A percentile compares a stretch with the other conserved stretches of the same genome.
Evolutionary conservation across 306 rosid genomes (phyloP).

Genomic region (Rosa multiflora): DNA sequence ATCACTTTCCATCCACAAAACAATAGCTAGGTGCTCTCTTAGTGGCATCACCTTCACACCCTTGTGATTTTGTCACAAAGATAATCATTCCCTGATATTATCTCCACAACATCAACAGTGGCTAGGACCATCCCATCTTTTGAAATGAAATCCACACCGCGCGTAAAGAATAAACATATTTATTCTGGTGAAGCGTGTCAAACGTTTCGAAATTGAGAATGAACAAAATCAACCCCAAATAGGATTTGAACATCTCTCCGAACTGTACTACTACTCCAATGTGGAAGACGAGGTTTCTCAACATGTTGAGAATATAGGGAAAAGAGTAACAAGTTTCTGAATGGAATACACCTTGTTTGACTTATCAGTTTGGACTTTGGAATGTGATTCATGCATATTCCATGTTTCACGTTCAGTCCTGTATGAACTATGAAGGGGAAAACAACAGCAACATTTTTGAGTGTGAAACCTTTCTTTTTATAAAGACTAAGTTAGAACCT

Average conservation of each 20-base stretch:
- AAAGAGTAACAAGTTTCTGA: background rate
- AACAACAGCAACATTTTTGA: too few relatives aligned
- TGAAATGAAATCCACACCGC: background rate
- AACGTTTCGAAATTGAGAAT: too few relatives aligned
- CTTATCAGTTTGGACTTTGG: too few relatives aligned
- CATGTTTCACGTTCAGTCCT: constrained; percentile 19
- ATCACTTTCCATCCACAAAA: background rate
- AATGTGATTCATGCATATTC: constrained; percentile 3
- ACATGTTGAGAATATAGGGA: background rate
- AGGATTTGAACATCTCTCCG: too few relatives aligned
- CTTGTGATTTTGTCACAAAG: background rate
- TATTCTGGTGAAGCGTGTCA: too few relatives aligned
- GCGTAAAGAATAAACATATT: background rate
- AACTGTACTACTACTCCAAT: background rate
- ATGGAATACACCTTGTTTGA: background rate
- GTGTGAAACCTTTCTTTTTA: background rate
- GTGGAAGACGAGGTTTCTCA: background rate
- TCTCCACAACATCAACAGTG: background rate
- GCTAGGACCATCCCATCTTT: background rate
- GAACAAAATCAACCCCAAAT: too few relatives aligned
- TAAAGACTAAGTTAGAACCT: background rate
- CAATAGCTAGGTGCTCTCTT: background rate
- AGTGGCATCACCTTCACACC: background rate
- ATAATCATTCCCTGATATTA: background rate
- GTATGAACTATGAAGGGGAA: too few relatives aligned